These are phyloP conservation scores for Ogataea corticis DNA, from an alignment of 805 yeast species.

Conservation along the genomic window DNA sequence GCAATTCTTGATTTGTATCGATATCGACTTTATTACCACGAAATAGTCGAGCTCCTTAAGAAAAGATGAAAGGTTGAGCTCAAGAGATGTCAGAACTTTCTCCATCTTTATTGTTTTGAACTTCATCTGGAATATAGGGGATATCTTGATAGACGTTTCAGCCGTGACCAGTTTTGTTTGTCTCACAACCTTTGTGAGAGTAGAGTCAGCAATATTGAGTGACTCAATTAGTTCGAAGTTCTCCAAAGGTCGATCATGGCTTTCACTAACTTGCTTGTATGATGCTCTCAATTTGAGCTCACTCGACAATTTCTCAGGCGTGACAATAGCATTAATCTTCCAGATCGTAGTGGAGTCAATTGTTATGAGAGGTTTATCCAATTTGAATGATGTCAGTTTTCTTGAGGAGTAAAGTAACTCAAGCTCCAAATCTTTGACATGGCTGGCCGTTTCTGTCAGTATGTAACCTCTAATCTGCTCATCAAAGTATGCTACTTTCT, in stretches of 20 bases:
- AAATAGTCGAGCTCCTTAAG: conserved; percentile 11
- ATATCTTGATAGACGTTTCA: conserved; percentile 16
- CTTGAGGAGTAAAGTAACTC: conserved; percentile 15
- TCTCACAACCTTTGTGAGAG: conserved; percentile 6
- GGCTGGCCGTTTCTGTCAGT: conserved; percentile 5
- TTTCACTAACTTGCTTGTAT: conserved; percentile 12
- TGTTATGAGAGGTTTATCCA: conserved; percentile 6
- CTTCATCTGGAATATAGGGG: conserved; percentile 31
- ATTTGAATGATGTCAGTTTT: conserved; percentile 3
- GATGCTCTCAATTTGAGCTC: conserved; percentile 18
- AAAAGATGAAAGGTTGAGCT: conserved; percentile 21
- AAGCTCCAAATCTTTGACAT: conserved; percentile 6
- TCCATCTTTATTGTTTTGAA: conserved; percentile 29
- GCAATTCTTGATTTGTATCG: conserved; percentile 26
- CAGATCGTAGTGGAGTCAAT: conserved; percentile 14
- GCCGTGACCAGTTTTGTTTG: conserved; percentile 10
- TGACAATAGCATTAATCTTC: conserved; percentile 15
- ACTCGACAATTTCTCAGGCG: conserved; percentile 23
- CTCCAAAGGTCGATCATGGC: conserved; percentile 6
- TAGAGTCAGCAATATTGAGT: conserved; percentile 16
- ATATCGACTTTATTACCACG: conserved; percentile 19
- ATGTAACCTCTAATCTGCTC: conserved; percentile 15
- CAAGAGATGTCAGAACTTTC: conserved; percentile 29
- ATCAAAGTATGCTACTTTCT: conserved; percentile 19
- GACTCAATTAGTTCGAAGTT: conserved; percentile 10